phyloP scores from a whole-genome alignment of 768 basidiomycete genomes.

The Leccinum disarticulatum region DNA sequence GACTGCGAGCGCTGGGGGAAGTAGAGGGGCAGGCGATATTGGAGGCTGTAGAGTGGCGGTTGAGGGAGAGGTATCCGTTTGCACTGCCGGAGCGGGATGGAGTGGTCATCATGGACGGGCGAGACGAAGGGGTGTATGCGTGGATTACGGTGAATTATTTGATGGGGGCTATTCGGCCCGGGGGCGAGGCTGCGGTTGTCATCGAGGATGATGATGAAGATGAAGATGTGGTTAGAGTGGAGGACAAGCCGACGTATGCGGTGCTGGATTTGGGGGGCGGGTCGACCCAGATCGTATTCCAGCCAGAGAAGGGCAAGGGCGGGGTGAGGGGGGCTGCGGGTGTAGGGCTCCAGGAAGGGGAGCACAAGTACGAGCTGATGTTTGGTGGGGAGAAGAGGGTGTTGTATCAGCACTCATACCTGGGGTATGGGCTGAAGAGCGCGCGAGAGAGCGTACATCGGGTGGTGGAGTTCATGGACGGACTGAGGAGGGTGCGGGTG shows the following conservation, averaged over 20 bases:
- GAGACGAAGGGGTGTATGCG: slow-evolving; percentile 96
- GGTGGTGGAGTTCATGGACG: slow-evolving; percentile 83
- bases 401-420: slow-evolving; percentile 96
- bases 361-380: slow-evolving; percentile 84
- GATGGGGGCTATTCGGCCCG: slow-evolving; percentile 64
- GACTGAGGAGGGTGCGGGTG: slow-evolving; percentile 34
- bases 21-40: slow-evolving; percentile 69
- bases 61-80: slow-evolving; percentile 70
- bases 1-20: slow-evolving; percentile 69
- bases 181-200: slow-evolving; percentile 35
- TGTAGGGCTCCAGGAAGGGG: slow-evolving; percentile 64
- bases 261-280: slow-evolving; percentile 96
- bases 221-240: neutral
- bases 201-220: neutral
- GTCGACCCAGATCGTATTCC: slow-evolving; percentile 97
- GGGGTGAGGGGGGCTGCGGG: slow-evolving; percentile 32
- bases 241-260: slow-evolving; percentile 58
- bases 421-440: slow-evolving; percentile 94
- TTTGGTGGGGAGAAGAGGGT: slow-evolving; percentile 72
- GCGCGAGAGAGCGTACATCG: slow-evolving; percentile 84
- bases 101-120: slow-evolving; percentile 91
- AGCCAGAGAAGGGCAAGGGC: slow-evolving; percentile 62
- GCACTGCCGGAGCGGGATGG: slow-evolving; percentile 54
- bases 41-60: slow-evolving; percentile 60
- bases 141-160: slow-evolving; percentile 99